Evolutionary conservation across 805 yeast genomes (phyloP).

Genomic region (Nakazawaea ishiwadae): DNA sequence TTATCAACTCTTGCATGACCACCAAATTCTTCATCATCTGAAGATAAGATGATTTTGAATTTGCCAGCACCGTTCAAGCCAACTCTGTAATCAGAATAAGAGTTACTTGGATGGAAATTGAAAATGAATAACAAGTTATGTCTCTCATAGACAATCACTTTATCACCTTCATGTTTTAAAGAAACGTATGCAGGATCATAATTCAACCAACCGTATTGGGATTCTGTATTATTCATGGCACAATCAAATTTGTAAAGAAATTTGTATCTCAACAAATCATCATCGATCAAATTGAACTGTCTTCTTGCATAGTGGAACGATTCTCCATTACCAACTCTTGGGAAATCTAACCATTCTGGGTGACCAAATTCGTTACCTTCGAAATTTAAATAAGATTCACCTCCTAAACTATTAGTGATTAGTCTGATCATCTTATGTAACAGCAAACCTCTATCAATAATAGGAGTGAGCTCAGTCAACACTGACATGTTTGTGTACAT

Average conservation of each 20-base stretch:
- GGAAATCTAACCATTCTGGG: slow-evolving; percentile 98
- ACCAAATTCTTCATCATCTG: slow-evolving; percentile 69
- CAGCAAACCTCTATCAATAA: slow-evolving; percentile 84
- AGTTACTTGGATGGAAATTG: slow-evolving; percentile 84
- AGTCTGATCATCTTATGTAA: slow-evolving; percentile 89
- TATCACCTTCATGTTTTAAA: slow-evolving; percentile 83
- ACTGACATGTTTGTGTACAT: slow-evolving; percentile 95
- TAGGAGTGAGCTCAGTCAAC: slow-evolving; percentile 65
- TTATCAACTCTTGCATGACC: slow-evolving; percentile 76
- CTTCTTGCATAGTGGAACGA: slow-evolving; percentile 93
- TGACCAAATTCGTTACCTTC: slow-evolving; percentile 99
- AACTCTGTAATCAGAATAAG: slow-evolving; percentile 80
- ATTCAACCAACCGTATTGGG: slow-evolving; percentile 64
- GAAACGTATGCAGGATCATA: slow-evolving; percentile 78
- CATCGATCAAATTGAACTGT: slow-evolving; percentile 85
- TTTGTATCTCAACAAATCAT: slow-evolving; percentile 74
- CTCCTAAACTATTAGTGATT: slow-evolving; percentile 87
- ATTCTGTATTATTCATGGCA: slow-evolving; percentile 77
- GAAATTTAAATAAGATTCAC: slow-evolving; percentile 93
- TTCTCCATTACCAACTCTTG: slow-evolving; percentile 82
- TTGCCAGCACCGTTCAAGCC: slow-evolving; percentile 83
- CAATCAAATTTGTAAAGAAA: slow-evolving; percentile 77
- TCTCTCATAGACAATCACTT: slow-evolving; percentile 84
- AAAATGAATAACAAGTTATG: slow-evolving; percentile 80
- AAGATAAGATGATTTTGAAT: slow-evolving; percentile 68